Percentiles rank a stretch among this genome's conserved stretches.
Conservation (phyloP, 345 rosid species). For the Turritis glabra region DNA sequence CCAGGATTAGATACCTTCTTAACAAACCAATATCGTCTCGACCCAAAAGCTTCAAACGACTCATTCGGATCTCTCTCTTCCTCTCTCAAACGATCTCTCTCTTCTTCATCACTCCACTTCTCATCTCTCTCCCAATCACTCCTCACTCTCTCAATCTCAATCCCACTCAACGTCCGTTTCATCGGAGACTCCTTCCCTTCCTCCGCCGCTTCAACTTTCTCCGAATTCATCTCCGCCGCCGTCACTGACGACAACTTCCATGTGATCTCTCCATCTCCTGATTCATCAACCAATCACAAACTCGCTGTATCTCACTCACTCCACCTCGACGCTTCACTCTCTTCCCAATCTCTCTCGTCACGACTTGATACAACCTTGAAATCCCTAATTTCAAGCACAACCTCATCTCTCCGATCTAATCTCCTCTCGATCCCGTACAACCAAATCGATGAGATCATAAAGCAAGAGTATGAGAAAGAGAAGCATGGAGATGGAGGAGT, state of each 20-base stretch:
- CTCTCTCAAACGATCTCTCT: slow-evolving; percentile 52
- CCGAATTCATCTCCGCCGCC: slow-evolving; percentile 48
- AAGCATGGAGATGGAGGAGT: slow-evolving; percentile 64
- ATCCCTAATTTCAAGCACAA: slow-evolving; percentile 40
- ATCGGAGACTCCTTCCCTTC: slow-evolving; percentile 63
- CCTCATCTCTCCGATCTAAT: slow-evolving; percentile 64
- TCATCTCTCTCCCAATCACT: slow-evolving; percentile 47
- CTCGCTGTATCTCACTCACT: slow-evolving; percentile 53
- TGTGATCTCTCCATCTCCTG: slow-evolving; percentile 48
- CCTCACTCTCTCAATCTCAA: slow-evolving; percentile 53
- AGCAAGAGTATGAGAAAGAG: slow-evolving; percentile 64
- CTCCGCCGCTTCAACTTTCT: slow-evolving; percentile 49
- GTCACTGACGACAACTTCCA: slow-evolving; percentile 41
- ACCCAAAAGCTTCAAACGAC: slow-evolving; percentile 72
- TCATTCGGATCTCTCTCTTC: slow-evolving; percentile 61
- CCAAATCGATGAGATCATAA: slow-evolving; percentile 55
- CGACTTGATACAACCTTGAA: slow-evolving; percentile 53
- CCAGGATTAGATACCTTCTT: slow-evolving; percentile 67
- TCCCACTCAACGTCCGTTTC: slow-evolving; percentile 62
- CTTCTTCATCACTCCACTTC: slow-evolving; percentile 43
- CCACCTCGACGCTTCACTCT: slow-evolving; percentile 51
- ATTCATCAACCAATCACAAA: slow-evolving; percentile 38
- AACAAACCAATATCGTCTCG: slow-evolving; percentile 51
- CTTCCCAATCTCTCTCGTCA: slow-evolving; percentile 47
- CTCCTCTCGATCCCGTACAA: slow-evolving; percentile 61